Base-by-base conservation (phyloP, 2,329 filamentous ascomycete species). In the Neopestalotiopsis rosae region DNA sequence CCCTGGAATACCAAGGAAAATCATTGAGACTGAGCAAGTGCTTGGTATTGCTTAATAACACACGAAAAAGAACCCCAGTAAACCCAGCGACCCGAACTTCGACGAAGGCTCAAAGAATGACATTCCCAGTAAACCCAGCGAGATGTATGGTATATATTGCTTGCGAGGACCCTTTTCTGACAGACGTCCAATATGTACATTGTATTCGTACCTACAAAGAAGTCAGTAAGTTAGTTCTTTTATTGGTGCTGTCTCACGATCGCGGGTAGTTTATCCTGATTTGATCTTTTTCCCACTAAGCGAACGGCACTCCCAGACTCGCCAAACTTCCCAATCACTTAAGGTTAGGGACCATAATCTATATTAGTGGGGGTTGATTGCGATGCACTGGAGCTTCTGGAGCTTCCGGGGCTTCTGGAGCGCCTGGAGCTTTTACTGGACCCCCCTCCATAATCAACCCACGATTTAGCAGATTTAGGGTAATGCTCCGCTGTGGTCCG, bases 81-180 rank as follows among this genome's bases (percentile, higher is more conserved):
- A 30, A 59, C 4, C 57, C 57, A 14, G 14, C 12, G 57, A 52
- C 7, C 6, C 10, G 45, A 17, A 52, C 4, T 24, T 32, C 57
- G 10, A 34, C 30, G 32, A 34, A 40, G 59, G 59, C 59, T 62
- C 32, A 62, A 62, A 40, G 42, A 62, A 20, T 30, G 14, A 9
- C 34, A 20, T 7, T n/a, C n/a, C n/a, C n/a, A n/a, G n/a, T n/a
- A n/a, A n/a, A n/a, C n/a, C n/a, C n/a, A n/a, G n/a, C n/a, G n/a
- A 62, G 17, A n/a, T 62, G 59, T 38, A 30, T 30, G 59, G 59
- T 24, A 4, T 42, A 62, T 14, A 62, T 62, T 62, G 20, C 20
- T 62, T 62, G 30, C 34, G 45, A 17, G 17, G 45, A n/a, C 17
- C n/a, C 24, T 28, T 28, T 28, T 28, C 24, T 28, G 24, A 28